Conservation (phyloP, 148 eudicot species). For the Camellia japonica region DNA sequence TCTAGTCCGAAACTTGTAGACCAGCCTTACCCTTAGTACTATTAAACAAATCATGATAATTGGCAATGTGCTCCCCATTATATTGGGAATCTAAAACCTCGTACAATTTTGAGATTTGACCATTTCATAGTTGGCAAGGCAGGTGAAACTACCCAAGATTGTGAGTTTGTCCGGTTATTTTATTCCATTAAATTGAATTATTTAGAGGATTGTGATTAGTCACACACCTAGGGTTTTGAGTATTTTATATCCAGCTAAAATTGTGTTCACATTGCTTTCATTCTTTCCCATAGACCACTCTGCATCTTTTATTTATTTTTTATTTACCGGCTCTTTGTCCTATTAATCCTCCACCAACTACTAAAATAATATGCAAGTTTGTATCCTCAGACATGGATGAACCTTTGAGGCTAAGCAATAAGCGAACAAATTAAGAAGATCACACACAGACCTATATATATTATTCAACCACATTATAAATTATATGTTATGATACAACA, state of each 20-base stretch:
- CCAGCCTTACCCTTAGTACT: no score
- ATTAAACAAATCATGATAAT: no score
- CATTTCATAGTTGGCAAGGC: background rate
- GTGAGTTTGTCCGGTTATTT: background rate
- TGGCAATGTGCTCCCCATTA: no score
- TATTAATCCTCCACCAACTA: background rate
- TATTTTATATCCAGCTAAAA: background rate
- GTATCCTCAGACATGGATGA: background rate
- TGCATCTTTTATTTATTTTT: background rate
- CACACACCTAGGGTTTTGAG: background rate
- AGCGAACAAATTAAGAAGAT: background rate
- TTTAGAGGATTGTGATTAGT: background rate
- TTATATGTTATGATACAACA: background rate
- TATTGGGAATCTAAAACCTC: background rate
- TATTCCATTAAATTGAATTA: background rate
- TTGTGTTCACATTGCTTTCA: slow-evolving; percentile 3
- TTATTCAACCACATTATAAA: background rate
- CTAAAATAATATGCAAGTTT: background rate
- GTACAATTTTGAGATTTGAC: background rate
- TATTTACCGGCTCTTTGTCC: background rate
- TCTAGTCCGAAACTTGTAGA: no score
- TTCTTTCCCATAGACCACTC: background rate
- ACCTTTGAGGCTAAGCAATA: background rate
- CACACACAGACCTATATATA: background rate
- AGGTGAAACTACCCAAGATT: background rate